Conservation (phyloP, 495 filamentous ascomycete species). For the Podospora tetraspora region DNA sequence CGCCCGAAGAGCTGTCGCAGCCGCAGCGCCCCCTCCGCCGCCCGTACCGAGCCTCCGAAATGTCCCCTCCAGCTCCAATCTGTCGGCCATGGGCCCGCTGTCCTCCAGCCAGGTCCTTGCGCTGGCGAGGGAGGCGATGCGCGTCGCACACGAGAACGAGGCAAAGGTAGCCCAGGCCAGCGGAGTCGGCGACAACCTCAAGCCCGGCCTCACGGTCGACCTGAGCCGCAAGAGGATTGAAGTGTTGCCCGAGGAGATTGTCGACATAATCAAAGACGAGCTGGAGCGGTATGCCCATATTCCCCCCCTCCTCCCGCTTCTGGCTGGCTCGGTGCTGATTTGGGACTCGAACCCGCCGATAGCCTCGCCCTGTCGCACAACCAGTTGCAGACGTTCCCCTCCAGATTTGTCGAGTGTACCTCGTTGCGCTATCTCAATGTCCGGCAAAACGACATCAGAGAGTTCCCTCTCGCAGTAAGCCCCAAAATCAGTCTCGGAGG, state of each 20-base stretch:
- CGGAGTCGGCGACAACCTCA: slow-evolving; percentile 61
- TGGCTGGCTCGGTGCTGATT: background rate
- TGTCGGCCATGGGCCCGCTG: slow-evolving; percentile 39
- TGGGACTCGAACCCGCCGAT: slow-evolving; percentile 12
- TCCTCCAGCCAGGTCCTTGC: slow-evolving; percentile 47
- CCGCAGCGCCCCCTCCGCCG: slow-evolving; percentile 33
- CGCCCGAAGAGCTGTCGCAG: slow-evolving; percentile 35
- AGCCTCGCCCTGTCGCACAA: slow-evolving; percentile 91
- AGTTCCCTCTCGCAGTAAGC: slow-evolving; percentile 81
- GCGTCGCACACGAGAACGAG: slow-evolving; percentile 62
- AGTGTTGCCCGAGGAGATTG: slow-evolving; percentile 77
- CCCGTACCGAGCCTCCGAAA: slow-evolving; percentile 35
- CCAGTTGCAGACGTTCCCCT: slow-evolving; percentile 68
- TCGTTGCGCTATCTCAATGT: slow-evolving; percentile 94
- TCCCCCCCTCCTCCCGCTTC: background rate
- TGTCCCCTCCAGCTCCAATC: slow-evolving; percentile 28
- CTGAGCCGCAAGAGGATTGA: slow-evolving; percentile 77
- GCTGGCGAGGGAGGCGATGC: slow-evolving; percentile 60
- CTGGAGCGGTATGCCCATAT: slow-evolving; percentile 64
- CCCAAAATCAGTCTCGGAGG: slow-evolving; percentile 4
- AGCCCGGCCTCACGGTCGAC: slow-evolving; percentile 81
- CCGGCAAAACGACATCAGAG: slow-evolving; percentile 75
- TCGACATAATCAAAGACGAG: slow-evolving; percentile 89
- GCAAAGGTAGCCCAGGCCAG: slow-evolving; percentile 62
- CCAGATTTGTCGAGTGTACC: slow-evolving; percentile 77